Conservation (phyloP, 495 filamentous ascomycete species). For the Rhypophila decipiens region DNA sequence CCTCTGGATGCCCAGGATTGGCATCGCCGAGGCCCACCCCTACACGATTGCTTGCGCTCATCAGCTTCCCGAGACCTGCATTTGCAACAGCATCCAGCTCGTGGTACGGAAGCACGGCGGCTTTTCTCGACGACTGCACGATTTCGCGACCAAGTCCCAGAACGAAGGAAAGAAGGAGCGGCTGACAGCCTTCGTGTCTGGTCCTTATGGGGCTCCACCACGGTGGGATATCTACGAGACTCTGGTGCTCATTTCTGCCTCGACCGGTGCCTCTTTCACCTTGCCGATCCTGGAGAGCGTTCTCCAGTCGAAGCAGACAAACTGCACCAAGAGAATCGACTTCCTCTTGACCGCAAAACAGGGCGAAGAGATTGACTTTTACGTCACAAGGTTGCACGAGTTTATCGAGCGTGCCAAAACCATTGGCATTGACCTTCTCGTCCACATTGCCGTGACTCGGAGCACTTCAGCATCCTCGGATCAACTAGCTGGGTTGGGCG, state of each 20-base stretch:
- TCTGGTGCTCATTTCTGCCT: constrained; percentile 51
- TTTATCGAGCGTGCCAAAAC: constrained; percentile 47
- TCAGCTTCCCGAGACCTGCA: constrained; percentile 36
- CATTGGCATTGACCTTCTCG: constrained; percentile 39
- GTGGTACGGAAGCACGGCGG: constrained; percentile 65
- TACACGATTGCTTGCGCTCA: constrained; percentile 65
- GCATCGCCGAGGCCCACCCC: constrained; percentile 67
- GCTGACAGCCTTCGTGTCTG: constrained; percentile 45
- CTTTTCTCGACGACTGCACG: constrained; percentile 60
- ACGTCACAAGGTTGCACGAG: constrained; percentile 54
- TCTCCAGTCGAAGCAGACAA: constrained; percentile 32
- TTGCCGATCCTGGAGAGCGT: constrained; percentile 51
- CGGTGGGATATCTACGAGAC: constrained; percentile 54
- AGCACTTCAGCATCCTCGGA: constrained; percentile 11
- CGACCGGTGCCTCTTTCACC: constrained; percentile 52
- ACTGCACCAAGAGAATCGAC: constrained; percentile 57
- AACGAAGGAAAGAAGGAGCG: constrained; percentile 24
- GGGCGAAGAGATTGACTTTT: constrained; percentile 62
- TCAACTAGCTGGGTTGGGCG: neutral
- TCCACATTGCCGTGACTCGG: constrained; percentile 53
- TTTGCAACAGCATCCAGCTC: constrained; percentile 61
- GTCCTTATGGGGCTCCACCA: constrained; percentile 52
- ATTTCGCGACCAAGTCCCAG: constrained; percentile 50
- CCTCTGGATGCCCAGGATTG: constrained; percentile 62
- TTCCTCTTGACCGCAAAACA: constrained; percentile 72